Base-by-base conservation (phyloP, 2,329 filamentous ascomycete genomes). In the Leptographium wingfieldii region DNA sequence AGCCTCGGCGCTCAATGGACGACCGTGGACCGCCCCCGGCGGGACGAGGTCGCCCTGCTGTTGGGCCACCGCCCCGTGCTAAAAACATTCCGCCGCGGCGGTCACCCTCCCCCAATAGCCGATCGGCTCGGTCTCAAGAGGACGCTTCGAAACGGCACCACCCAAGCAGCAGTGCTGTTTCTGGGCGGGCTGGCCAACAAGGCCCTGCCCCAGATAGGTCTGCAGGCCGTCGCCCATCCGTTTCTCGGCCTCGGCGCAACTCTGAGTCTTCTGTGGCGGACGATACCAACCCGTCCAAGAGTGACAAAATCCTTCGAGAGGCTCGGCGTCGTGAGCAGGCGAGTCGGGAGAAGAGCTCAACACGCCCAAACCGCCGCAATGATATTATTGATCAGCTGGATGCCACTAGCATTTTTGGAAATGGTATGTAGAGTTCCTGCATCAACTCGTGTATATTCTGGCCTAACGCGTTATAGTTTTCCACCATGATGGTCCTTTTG, bases 361-460 rank as follows among this genome's bases (percentile, higher is more conserved):
- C 76, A 65, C 67, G 79, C 61, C 71, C 74, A 14, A 79, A 73
- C 66, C 72, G 76, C 58, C 80, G 78, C 65, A 73, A 97, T 65
- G 94, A 99, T 71, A 82, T 97, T 54, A 97, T 99, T 68, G 94
- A 99, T 75, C 92, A 96, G 71, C 78, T 99, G 65, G 94, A 97
- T 75, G 92, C 94, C 63, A 96, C 92, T 5, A 92, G 92, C 71
- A 95, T 97, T 66, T 96, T 95, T 69, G 92, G 94, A 60, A 90
- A 88, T 67, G 92, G 92, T 65, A 73, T 77, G 90, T 75, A 9
- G 19, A 46, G 89, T 84, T 5, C 31, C 10, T 16, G 29, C 12
- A 53, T 46, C 48, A 61, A 31, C 63, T 65, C 56, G 64, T 52
- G 16, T 60, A 16, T 11, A 16, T 25, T 12, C 11, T 43, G 25